These are phyloP conservation scores for Aspergillus brunneoviolaceus DNA, from an alignment of 2,329 filamentous ascomycete species.

Conservation along the genomic window DNA sequence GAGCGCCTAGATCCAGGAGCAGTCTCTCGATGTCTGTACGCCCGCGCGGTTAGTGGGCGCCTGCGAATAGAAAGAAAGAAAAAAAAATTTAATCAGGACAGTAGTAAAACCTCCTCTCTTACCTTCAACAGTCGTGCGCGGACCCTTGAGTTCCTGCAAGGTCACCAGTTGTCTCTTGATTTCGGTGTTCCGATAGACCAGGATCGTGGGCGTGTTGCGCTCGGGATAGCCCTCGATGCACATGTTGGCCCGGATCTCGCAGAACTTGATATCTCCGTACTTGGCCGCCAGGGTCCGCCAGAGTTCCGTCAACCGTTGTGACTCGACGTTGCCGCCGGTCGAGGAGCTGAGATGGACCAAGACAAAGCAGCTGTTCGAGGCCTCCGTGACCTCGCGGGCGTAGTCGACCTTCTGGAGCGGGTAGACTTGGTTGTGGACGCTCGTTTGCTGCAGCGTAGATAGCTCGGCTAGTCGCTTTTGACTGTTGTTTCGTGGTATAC, in stretches of 20 bases:
- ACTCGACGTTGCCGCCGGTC: constrained; percentile 78
- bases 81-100: not conserved
- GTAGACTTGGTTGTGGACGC: constrained; percentile 86
- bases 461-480: constrained; percentile 86
- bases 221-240: constrained; percentile 98
- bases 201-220: constrained; percentile 86
- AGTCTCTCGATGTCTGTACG: constrained; percentile 70
- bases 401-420: constrained; percentile 95
- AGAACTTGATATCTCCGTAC: constrained; percentile 96
- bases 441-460: constrained; percentile 69
- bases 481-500: constrained; percentile 30
- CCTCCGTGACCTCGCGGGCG: constrained; percentile 84
- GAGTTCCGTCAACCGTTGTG: constrained; percentile 75
- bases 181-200: constrained; percentile 90
- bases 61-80: not conserved
- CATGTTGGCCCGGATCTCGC: constrained; percentile 86
- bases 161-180: constrained; percentile 93
- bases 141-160: constrained; percentile 72
- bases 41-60: constrained; percentile 1
- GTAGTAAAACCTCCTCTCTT: constrained; percentile 7
- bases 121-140: constrained; percentile 64
- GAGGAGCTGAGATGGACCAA: constrained; percentile 81
- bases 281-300: constrained; percentile 82
- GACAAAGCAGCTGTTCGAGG: constrained; percentile 66
- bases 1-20: constrained; percentile 76